Percentiles rank a stretch among this genome's conserved stretches.
phyloP scores from a whole-genome alignment of 176 grass and related monocot species.

The Cymbopogon citratus region DNA sequence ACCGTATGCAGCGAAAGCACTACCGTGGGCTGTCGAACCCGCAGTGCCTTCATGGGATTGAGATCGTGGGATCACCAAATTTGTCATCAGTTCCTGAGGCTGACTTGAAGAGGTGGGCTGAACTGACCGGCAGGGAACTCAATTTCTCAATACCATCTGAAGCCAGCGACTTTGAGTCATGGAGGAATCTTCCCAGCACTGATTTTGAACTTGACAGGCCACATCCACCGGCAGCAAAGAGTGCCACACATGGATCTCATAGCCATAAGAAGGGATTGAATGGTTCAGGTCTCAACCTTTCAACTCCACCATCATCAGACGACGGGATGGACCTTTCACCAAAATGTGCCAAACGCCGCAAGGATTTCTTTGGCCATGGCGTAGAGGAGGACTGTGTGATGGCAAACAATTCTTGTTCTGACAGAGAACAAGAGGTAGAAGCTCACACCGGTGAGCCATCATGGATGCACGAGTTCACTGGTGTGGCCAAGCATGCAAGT shows the following conservation, averaged over 20 bases:
- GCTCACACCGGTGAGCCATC: conserved; percentile 45
- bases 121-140: conserved; percentile 60
- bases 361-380: conserved; percentile 42
- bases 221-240: conserved; percentile 34
- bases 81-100: conserved; percentile 40
- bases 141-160: conserved; percentile 59
- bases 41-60: conserved; percentile 75
- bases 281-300: conserved; percentile 62
- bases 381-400: conserved; percentile 46
- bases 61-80: conserved; percentile 49
- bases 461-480: conserved; percentile 57
- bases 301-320: conserved; percentile 44
- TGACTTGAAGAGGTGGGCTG: conserved; percentile 56
- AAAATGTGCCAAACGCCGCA: conserved; percentile 48
- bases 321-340: conserved; percentile 64
- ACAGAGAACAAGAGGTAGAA: conserved; percentile 61
- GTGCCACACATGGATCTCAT: conserved; percentile 25
- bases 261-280: conserved; percentile 53
- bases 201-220: conserved; percentile 76
- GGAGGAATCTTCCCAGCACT: conserved; percentile 67
- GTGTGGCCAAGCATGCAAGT: conserved; percentile 55
- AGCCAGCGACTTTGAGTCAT: conserved; percentile 60
- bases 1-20: conserved; percentile 64
- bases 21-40: conserved; percentile 70
- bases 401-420: conserved; percentile 53